Conservation (phyloP, 176 grass and related monocot genomes). For the Ananas comosus region DNA sequence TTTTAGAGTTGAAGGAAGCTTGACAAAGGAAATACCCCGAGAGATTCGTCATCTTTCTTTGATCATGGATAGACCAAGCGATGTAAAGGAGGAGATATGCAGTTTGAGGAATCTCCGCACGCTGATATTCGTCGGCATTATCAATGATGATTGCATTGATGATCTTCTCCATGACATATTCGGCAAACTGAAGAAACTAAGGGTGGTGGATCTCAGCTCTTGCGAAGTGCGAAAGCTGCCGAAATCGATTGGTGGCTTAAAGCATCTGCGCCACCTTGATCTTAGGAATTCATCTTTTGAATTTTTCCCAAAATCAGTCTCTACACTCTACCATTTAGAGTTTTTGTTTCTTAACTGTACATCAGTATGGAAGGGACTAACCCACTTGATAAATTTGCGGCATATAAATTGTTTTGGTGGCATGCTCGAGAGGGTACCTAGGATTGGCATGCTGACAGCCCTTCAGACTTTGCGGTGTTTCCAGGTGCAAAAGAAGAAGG, state of each 20-base stretch:
- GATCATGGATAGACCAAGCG: neutral
- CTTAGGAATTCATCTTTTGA: neutral
- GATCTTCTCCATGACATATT: conserved; percentile 6
- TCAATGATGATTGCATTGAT: neutral
- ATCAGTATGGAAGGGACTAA: no score
- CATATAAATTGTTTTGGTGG: no score
- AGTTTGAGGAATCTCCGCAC: conserved; percentile 5
- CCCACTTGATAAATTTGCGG: no score
- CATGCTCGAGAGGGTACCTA: neutral
- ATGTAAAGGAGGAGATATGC: neutral
- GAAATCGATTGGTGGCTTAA: neutral
- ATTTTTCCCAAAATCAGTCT: neutral
- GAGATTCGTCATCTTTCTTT: conserved; percentile 9
- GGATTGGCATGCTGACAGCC: conserved; percentile 2
- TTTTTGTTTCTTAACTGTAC: neutral
- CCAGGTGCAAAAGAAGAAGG: neutral
- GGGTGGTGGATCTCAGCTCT: neutral
- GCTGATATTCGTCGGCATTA: neutral
- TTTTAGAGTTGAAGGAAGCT: conserved; percentile 6
- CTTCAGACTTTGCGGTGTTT: neutral
- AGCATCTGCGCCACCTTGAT: conserved; percentile 16
- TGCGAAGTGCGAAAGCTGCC: neutral
- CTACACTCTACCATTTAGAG: neutral
- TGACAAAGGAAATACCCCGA: conserved; percentile 5
- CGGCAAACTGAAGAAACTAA: conserved; percentile 8